Evolutionary conservation across 2,329 filamentous ascomycete genomes (phyloP).

Genomic region (Aspergillus tamarii): DNA sequence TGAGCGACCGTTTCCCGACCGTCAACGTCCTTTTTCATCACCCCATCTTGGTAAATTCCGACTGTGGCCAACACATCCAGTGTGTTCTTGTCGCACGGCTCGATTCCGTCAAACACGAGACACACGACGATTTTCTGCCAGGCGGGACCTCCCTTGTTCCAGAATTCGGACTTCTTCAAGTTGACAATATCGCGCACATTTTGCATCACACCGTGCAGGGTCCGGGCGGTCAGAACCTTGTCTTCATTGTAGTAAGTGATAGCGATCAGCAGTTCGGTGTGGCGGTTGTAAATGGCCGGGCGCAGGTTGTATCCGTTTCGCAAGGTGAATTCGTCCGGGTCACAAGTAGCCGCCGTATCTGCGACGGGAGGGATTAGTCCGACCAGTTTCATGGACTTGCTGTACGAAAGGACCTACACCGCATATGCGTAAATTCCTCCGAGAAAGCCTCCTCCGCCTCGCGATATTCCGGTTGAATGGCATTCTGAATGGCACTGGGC

Average conservation of each 20-base stretch:
- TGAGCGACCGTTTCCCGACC: slow-evolving; percentile 96
- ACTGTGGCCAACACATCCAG: slow-evolving; percentile 91
- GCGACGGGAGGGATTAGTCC: slow-evolving; percentile 11
- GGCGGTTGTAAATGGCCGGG: slow-evolving; percentile 96
- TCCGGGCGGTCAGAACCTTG: slow-evolving; percentile 87
- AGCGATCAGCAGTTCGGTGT: slow-evolving; percentile 94
- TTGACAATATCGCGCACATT: slow-evolving; percentile 99
- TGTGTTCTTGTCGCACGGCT: slow-evolving; percentile 94
- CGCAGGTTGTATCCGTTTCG: slow-evolving; percentile 99
- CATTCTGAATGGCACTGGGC: slow-evolving; percentile 95
- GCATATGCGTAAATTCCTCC: slow-evolving; percentile 96
- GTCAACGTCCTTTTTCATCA: slow-evolving; percentile 98
- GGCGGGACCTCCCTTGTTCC: slow-evolving; percentile 97
- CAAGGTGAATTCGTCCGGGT: slow-evolving; percentile 96
- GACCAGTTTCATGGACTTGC: neutral
- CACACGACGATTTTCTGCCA: slow-evolving; percentile 99
- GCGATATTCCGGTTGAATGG: slow-evolving; percentile 88
- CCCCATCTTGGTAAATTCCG: slow-evolving; percentile 95
- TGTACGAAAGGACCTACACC: slow-evolving; percentile 58
- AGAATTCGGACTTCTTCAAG: slow-evolving; percentile 98
- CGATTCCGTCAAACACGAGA: slow-evolving; percentile 96
- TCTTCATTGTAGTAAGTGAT: slow-evolving; percentile 99
- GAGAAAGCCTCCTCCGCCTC: slow-evolving; percentile 79
- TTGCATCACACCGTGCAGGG: slow-evolving; percentile 96
- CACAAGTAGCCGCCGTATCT: slow-evolving; percentile 94